Evolutionary conservation across 2,329 filamentous ascomycete genomes (phyloP).

Genomic region (Trichoderma arundinaceum): DNA sequence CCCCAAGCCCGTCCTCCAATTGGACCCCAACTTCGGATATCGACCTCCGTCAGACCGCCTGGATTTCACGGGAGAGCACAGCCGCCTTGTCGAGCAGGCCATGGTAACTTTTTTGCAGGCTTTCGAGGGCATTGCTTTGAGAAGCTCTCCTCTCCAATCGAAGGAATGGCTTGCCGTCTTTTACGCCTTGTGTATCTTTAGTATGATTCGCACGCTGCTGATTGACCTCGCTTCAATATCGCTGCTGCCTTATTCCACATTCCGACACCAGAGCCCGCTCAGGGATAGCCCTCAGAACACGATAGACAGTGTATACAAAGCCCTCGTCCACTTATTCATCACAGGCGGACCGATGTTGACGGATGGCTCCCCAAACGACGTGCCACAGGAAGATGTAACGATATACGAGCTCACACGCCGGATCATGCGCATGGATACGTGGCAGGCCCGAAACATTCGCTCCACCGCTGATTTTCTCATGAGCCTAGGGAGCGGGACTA

Average conservation of each 20-base stretch:
- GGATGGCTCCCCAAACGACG: conserved; percentile 50
- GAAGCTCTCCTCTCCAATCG: conserved; percentile 47
- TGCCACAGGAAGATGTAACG: conserved; percentile 54
- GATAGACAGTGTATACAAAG: conserved; percentile 59
- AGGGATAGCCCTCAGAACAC: conserved; percentile 36
- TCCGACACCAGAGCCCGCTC: conserved; percentile 28
- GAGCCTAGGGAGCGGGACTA: conserved; percentile 53
- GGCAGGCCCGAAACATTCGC: conserved; percentile 53
- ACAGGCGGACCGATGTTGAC: conserved; percentile 52
- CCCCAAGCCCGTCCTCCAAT: conserved; percentile 51
- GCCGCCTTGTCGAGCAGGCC: conserved; percentile 56
- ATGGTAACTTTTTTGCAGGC: conserved; percentile 59
- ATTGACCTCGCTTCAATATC: conserved; percentile 47
- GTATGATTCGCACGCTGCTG: conserved; percentile 58
- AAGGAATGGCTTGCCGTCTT: conserved; percentile 59
- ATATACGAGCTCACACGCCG: conserved; percentile 49
- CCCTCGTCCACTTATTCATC: conserved; percentile 56
- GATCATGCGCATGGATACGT: conserved; percentile 55
- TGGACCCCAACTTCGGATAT: conserved; percentile 38
- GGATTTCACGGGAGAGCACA: conserved; percentile 52
- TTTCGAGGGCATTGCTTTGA: conserved; percentile 54
- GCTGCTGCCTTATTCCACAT: conserved; percentile 30
- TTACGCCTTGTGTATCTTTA: conserved; percentile 64
- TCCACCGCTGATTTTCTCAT: conserved; percentile 58
- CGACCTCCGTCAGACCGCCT: conserved; percentile 48